These are phyloP conservation scores for Eucommia ulmoides DNA, from an alignment of 257 asterid species.

Conservation along the genomic window DNA sequence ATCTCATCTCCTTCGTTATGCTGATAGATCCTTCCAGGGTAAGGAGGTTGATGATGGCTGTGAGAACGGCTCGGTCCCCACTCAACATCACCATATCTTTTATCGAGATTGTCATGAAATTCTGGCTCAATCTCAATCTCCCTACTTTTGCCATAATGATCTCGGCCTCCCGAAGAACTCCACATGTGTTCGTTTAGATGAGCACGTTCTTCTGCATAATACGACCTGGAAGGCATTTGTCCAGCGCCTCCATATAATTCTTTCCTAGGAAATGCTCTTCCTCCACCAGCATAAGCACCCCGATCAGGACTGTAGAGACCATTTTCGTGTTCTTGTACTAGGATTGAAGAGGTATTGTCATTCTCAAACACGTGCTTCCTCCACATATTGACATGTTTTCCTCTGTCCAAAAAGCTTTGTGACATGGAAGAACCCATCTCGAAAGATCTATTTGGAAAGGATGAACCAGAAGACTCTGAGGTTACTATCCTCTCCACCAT, in stretches of 20 bases:
- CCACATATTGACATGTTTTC: slow-evolving; percentile 53
- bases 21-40: slow-evolving; percentile 46
- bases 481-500: slow-evolving; percentile 49
- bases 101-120: slow-evolving; percentile 37
- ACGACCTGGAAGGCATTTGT: slow-evolving; percentile 38
- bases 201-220: slow-evolving; percentile 48
- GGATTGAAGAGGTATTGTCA: slow-evolving; percentile 32
- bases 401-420: slow-evolving; percentile 39
- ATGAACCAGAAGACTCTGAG: slow-evolving; percentile 41
- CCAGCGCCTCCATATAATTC: slow-evolving; percentile 59
- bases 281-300: slow-evolving; percentile 46
- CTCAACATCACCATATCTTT: slow-evolving; percentile 50
- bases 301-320: slow-evolving; percentile 43
- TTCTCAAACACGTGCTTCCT: slow-evolving; percentile 52
- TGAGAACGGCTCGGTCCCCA: slow-evolving; percentile 52
- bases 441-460: slow-evolving; percentile 31
- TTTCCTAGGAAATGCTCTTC: slow-evolving; percentile 45
- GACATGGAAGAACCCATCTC: slow-evolving; percentile 49
- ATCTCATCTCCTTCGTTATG: slow-evolving; percentile 50
- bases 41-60: slow-evolving; percentile 34
- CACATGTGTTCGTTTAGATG: slow-evolving; percentile 55
- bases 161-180: slow-evolving; percentile 47
- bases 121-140: slow-evolving; percentile 54
- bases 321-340: slow-evolving; percentile 41
- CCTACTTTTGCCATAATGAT: slow-evolving; percentile 41